phyloP scores from a whole-genome alignment of 768 basidiomycete genomes.

The Ramaria rubella region DNA sequence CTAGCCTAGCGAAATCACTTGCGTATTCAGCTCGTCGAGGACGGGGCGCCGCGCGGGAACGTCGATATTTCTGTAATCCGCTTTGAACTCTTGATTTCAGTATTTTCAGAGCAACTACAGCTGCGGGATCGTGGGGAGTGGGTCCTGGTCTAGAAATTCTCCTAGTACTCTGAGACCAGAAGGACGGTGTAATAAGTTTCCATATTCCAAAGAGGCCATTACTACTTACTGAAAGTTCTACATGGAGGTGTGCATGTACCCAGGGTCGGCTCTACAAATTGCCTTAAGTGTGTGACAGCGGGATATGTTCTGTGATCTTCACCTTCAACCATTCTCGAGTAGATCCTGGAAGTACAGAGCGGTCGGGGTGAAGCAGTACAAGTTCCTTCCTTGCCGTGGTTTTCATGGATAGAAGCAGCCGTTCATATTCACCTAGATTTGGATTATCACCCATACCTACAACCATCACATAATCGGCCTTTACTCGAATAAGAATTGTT shows the following conservation, averaged over 20 bases:
- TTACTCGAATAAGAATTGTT: constrained; percentile 8
- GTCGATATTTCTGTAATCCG: constrained; percentile 81
- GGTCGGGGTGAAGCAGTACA: constrained; percentile 86
- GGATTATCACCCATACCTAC: constrained; percentile 94
- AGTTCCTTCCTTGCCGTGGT: constrained; percentile 98
- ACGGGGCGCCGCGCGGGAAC: constrained; percentile 50
- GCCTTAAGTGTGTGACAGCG: constrained; percentile 6
- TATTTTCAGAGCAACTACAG: constrained; percentile 82
- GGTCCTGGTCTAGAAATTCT: constrained; percentile 45
- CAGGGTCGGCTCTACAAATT: constrained; percentile 75
- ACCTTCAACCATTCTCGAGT: constrained; percentile 97
- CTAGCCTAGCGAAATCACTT: constrained; percentile 89
- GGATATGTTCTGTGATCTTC: constrained; percentile 8
- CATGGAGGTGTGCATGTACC: constrained; percentile 94
- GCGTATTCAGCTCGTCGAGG: constrained; percentile 75
- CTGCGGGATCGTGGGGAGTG: constrained; percentile 72
- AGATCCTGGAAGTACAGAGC: constrained; percentile 81
- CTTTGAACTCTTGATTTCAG: constrained; percentile 89
- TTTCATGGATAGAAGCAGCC: constrained; percentile 88
- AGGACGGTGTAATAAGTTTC: background rate
- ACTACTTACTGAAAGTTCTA: constrained; percentile 69
- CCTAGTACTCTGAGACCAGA: background rate
- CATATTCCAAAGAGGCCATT: background rate
- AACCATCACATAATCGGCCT: constrained; percentile 92
- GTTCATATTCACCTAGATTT: constrained; percentile 87